Percentiles rank a stretch among this genome's conserved stretches.
These are phyloP conservation scores for Solanum sitiens DNA, from an alignment of 257 asterid genomes.

Conservation along the genomic window DNA sequence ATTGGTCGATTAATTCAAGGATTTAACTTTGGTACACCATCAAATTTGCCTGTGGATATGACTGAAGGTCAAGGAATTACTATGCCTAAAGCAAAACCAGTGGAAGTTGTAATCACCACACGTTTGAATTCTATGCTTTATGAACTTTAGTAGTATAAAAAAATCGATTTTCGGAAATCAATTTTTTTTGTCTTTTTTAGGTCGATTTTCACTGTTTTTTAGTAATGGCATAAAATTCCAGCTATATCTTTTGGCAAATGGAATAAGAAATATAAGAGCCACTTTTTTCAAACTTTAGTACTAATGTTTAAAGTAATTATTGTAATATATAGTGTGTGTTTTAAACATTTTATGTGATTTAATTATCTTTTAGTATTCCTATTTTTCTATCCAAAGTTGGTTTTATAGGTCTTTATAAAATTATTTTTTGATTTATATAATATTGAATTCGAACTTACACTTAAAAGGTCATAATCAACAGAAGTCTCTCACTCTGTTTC, in stretches of 20 bases:
- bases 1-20: conserved; percentile 49
- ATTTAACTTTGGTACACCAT: conserved; percentile 5
- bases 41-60: conserved; percentile 34
- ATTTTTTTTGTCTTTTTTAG: neutral
- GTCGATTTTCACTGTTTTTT: neutral
- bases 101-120: conserved; percentile 23
- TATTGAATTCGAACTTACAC: neutral
- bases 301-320: neutral
- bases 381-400: neutral
- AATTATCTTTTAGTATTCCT: neutral
- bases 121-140: conserved; percentile 15
- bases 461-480: neutral
- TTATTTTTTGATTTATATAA: too few relatives aligned
- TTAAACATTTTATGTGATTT: neutral
- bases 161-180: neutral
- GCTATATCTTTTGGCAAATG: neutral
- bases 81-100: conserved; percentile 27
- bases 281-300: neutral
- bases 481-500: neutral
- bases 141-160: neutral
- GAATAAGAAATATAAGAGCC: neutral
- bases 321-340: neutral
- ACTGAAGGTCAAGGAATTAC: conserved; percentile 34
- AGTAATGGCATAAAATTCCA: neutral
- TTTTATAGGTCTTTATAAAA: neutral